These are phyloP conservation scores for Heterobasidion occidentale DNA, from an alignment of 1,284 basidiomycete species.

Conservation along the genomic window DNA sequence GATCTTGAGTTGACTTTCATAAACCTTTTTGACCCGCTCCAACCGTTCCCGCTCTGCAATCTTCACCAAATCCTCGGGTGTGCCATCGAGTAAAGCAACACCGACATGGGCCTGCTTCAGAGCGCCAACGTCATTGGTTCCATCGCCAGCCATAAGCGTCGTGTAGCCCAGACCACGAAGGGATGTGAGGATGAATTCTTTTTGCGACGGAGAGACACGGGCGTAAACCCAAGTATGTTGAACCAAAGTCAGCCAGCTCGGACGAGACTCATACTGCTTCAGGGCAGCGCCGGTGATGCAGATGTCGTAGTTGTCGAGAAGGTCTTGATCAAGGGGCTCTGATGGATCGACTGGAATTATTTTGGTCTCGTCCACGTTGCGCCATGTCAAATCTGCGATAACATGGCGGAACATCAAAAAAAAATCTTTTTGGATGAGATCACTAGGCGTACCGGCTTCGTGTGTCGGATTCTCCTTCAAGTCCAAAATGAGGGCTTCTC, in stretches of 20 bases:
- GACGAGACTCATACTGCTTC: conserved; percentile 66
- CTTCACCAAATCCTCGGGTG: conserved; percentile 83
- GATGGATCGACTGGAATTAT: conserved; percentile 77
- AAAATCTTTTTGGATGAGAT: too few relatives aligned
- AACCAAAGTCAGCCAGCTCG: conserved; percentile 72
- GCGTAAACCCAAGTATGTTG: conserved; percentile 96
- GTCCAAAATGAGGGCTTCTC: conserved; percentile 88
- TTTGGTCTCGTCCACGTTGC: conserved; percentile 84
- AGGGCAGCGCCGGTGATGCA: conserved; percentile 91
- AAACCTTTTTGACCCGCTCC: conserved; percentile 91
- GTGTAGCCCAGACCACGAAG: conserved; percentile 83
- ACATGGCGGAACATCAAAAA: neutral
- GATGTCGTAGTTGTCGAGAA: conserved; percentile 86
- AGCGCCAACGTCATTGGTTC: conserved; percentile 95
- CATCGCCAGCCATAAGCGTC: conserved; percentile 95
- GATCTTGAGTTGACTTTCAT: conserved; percentile 88
- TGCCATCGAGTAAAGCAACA: conserved; percentile 87
- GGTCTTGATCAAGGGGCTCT: conserved; percentile 65
- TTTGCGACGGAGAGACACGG: conserved; percentile 91
- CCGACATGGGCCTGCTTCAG: conserved; percentile 95
- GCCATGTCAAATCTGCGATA: conserved; percentile 74
- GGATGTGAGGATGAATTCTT: conserved; percentile 87
- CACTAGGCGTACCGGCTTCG: conserved; percentile 45
- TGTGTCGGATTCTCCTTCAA: conserved; percentile 72
- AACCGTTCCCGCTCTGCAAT: conserved; percentile 88